Evolutionary conservation across 495 filamentous ascomycete genomes (phyloP).

Genomic region (Rhypophila decipiens): DNA sequence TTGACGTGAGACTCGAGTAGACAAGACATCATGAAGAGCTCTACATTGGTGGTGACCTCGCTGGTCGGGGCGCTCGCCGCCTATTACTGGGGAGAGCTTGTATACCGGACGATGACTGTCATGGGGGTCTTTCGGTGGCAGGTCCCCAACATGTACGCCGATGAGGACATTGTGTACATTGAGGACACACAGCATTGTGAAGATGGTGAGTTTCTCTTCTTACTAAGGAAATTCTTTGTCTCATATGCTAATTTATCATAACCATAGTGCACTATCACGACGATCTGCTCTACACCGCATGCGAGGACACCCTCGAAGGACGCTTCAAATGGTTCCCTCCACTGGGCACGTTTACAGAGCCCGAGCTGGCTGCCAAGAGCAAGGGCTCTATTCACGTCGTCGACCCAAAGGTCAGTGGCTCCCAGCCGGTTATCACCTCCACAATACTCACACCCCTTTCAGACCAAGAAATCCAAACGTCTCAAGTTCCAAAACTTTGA

Average conservation of each 20-base stretch:
- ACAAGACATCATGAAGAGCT: slow-evolving; percentile 14
- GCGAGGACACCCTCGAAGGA: slow-evolving; percentile 38
- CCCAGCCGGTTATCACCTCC: neutral
- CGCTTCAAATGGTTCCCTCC: slow-evolving; percentile 54
- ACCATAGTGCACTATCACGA: no score
- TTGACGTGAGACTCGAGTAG: no score
- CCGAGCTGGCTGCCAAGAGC: slow-evolving; percentile 18
- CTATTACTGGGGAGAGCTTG: slow-evolving; percentile 6
- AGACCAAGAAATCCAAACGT: slow-evolving; percentile 46
- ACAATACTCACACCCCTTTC: no score
- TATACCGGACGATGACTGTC: neutral
- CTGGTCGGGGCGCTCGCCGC: slow-evolving; percentile 10
- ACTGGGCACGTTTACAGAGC: slow-evolving; percentile 32
- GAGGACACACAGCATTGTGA: slow-evolving; percentile 52
- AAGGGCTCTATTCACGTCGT: slow-evolving; percentile 49
- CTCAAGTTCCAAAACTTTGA: slow-evolving; percentile 47
- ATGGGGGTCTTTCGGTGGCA: slow-evolving; percentile 20
- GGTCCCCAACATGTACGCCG: slow-evolving; percentile 5
- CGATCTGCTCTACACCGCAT: slow-evolving; percentile 55
- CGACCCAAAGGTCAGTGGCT: slow-evolving; percentile 42
- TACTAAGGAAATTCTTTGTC: slow-evolving; percentile 39
- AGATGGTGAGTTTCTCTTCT: slow-evolving; percentile 55
- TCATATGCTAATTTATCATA: no score
- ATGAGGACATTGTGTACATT: slow-evolving; percentile 28
- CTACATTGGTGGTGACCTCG: slow-evolving; percentile 8